These are phyloP conservation scores for Chlorophyllum brunneum DNA, from an alignment of 768 basidiomycete genomes.

Conservation along the genomic window DNA sequence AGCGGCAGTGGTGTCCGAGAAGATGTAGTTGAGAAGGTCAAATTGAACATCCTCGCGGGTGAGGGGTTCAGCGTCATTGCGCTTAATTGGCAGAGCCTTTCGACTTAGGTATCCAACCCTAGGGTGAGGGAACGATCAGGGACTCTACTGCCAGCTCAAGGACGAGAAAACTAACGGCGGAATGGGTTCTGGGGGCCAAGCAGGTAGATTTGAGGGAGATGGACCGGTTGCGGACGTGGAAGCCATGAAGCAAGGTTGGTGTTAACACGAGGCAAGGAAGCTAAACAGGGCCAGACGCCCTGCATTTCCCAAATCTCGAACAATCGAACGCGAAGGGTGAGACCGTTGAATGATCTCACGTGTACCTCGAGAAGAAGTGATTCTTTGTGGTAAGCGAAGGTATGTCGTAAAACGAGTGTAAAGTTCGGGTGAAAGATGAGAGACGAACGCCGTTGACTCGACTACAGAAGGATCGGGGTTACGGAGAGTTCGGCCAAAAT, in stretches of 20 bases:
- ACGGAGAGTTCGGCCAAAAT: conserved; percentile 4
- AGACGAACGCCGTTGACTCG: conserved; percentile 1
- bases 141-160: conserved; percentile 6
- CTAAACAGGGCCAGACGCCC: conserved; percentile 25
- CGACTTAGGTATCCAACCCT: conserved; percentile 61
- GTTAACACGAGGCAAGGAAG: conserved; percentile 33
- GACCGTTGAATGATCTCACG: conserved; percentile 32
- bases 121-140: conserved; percentile 14
- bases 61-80: conserved; percentile 78
- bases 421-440: conserved; percentile 1
- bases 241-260: conserved; percentile 41
- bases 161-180: conserved; percentile 44
- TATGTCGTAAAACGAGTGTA: conserved; percentile 7
- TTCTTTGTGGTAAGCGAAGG: conserved; percentile 9
- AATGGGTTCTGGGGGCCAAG: conserved; percentile 46
- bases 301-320: conserved; percentile 20
- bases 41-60: conserved; percentile 84
- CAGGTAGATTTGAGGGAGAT: conserved; percentile 24
- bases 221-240: conserved; percentile 33
- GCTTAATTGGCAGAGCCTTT: conserved; percentile 77
- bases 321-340: conserved; percentile 21
- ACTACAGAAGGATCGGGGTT: conserved; percentile 9
- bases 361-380: conserved; percentile 22
- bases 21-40: conserved; percentile 79
- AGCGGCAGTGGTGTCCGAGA: conserved; percentile 59